A percentile compares a stretch with the other conserved stretches of the same genome.
Evolutionary conservation across 495 filamentous ascomycete genomes (phyloP).

Genomic region (Jackrogersella multiformis): DNA sequence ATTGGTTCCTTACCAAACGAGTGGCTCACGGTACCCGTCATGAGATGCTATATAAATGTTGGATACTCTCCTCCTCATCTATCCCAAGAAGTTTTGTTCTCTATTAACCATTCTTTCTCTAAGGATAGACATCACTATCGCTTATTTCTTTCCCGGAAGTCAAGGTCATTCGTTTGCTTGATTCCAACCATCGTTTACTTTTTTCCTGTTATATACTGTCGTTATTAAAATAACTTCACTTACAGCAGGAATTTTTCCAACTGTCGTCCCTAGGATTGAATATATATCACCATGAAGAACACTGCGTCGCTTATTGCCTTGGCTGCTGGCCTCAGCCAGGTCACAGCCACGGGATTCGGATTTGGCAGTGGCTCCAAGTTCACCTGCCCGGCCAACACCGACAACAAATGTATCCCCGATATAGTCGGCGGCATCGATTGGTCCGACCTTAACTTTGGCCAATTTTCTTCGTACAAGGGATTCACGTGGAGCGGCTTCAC

Average conservation of each 20-base stretch:
- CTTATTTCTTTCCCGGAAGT: conserved; percentile 51
- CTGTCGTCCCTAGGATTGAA: conserved; percentile 15
- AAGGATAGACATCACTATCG: conserved; percentile 41
- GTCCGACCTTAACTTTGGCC: conserved; percentile 66
- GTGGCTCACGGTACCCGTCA: conserved; percentile 27
- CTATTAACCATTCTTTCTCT: conserved; percentile 50
- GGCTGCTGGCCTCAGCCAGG: conserved; percentile 64
- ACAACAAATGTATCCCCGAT: conserved; percentile 76
- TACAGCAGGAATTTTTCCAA: conserved; percentile 38
- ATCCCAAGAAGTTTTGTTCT: conserved; percentile 36
- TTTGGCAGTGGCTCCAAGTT: conserved; percentile 71
- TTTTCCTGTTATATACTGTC: conserved; percentile 40
- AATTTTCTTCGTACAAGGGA: conserved; percentile 72
- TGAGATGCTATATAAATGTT: conserved; percentile 46
- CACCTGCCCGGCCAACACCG: conserved; percentile 73
- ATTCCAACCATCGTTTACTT: conserved; percentile 50
- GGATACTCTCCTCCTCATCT: conserved; percentile 33
- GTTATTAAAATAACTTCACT: conserved; percentile 43
- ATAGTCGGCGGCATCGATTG: conserved; percentile 78
- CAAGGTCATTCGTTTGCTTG: conserved; percentile 69
- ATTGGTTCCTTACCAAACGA: conserved; percentile 34
- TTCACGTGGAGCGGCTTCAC: conserved; percentile 77
- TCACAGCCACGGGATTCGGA: conserved; percentile 60
- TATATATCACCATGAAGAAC: conserved; percentile 58
- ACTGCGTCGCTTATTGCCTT: conserved; percentile 61